Conservation (phyloP, 345 rosid species). For the Brassica carinata region DNA sequence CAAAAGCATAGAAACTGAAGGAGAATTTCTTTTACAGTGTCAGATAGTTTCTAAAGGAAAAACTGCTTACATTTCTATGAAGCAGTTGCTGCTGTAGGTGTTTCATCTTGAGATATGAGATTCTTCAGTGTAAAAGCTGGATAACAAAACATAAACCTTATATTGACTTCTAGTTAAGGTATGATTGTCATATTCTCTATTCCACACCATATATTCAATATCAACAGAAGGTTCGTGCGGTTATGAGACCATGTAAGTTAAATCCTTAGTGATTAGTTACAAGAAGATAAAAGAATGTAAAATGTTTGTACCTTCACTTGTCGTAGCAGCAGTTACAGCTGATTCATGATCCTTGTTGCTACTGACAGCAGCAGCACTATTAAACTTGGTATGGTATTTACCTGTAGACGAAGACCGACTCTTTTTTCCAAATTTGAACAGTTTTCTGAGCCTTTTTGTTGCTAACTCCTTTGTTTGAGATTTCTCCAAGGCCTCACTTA, state of each 20-base stretch:
- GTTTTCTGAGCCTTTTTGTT: constrained; percentile 66
- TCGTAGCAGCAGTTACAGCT: constrained; percentile 34
- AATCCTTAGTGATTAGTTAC: background rate
- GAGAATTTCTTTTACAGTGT: background rate
- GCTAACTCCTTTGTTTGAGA: constrained; percentile 60
- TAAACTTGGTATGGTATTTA: constrained; percentile 48
- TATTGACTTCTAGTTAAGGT: background rate
- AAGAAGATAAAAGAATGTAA: background rate
- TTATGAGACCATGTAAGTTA: constrained; percentile 1
- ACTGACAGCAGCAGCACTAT: constrained; percentile 25
- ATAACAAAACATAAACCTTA: constrained; percentile 26
- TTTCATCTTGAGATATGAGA: constrained; percentile 84
- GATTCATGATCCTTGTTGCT: constrained; percentile 45
- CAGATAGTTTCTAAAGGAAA: background rate
- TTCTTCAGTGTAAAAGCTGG: constrained; percentile 83
- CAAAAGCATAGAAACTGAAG: background rate
- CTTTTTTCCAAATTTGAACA: constrained; percentile 79
- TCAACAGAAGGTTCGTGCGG: background rate
- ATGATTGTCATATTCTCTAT: background rate
- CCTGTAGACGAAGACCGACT: constrained; percentile 53
- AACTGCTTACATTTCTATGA: background rate
- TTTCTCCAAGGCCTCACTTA: constrained; percentile 60
- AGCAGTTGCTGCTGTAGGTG: constrained; percentile 45
- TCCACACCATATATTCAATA: background rate
- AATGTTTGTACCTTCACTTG: constrained; percentile 53